Conservation (phyloP, 2,329 filamentous ascomycete species). For the Scedosporium minutisporum region DNA sequence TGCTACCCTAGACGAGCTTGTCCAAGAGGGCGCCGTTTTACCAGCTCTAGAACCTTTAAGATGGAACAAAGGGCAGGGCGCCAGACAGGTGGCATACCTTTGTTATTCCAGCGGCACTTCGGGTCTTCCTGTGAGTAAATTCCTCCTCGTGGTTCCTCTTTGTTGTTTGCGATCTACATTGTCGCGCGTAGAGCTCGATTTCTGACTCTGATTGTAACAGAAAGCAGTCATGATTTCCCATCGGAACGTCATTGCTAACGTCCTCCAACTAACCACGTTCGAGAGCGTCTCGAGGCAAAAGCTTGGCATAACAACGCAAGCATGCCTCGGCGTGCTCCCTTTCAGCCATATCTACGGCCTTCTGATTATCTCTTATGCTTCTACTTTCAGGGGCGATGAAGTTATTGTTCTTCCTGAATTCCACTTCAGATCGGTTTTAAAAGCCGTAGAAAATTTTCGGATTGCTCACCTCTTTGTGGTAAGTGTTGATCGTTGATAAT, state of each 20-base stretch:
- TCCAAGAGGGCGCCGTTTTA: slow-evolving; percentile 48
- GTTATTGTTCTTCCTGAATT: slow-evolving; percentile 67
- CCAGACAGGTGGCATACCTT: slow-evolving; percentile 61
- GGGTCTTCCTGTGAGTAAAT: slow-evolving; percentile 53
- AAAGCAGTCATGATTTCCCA: slow-evolving; percentile 83
- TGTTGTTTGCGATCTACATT: neutral
- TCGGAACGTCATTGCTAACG: slow-evolving; percentile 68
- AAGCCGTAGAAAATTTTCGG: slow-evolving; percentile 58
- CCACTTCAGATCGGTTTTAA: slow-evolving; percentile 56
- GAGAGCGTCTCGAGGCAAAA: slow-evolving; percentile 26
- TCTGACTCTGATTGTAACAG: slow-evolving; percentile 22
- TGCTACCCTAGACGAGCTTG: slow-evolving; percentile 57
- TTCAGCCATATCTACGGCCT: slow-evolving; percentile 77
- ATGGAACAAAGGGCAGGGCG: slow-evolving; percentile 56
- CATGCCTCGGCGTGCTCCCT: slow-evolving; percentile 58
- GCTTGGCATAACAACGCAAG: slow-evolving; percentile 27
- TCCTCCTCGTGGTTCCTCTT: neutral
- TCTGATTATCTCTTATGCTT: slow-evolving; percentile 57
- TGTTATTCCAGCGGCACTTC: slow-evolving; percentile 77
- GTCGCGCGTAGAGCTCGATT: neutral
- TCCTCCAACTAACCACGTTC: slow-evolving; percentile 48
- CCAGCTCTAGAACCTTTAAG: slow-evolving; percentile 45
- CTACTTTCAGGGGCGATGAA: slow-evolving; percentile 62
- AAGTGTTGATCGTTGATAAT: slow-evolving; percentile 50
- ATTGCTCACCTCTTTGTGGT: slow-evolving; percentile 34